Base-by-base conservation (phyloP, 2,329 filamentous ascomycete genomes). In the Akanthomyces muscarius region DNA sequence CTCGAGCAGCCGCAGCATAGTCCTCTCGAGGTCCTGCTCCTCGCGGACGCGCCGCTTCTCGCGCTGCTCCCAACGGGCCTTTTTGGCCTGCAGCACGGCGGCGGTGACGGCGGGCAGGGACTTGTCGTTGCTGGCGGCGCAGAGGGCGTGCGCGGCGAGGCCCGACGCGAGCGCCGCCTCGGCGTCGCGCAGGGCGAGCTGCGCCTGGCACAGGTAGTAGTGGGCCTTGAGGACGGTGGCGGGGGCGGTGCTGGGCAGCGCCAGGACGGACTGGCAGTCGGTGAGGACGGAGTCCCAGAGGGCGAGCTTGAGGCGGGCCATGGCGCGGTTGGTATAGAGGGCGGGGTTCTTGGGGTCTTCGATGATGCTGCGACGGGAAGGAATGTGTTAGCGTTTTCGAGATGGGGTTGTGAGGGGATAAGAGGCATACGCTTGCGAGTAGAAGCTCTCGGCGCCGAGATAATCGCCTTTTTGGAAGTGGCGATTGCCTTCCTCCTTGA, bases 281-380 rank as follows among this genome's bases (percentile, higher is more conserved):
- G 86, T 80, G 66, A 95, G 88, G 55, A 89, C 92, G 11, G 82
- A 86, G 36, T 90, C 83, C 85, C 89, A 96, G 69, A 86, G 81
- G 65, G 83, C 78, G 25, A 96, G 83, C 76, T 89, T 90, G 64
- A 95, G 81, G 47, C 92, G 86, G 4, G 89, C 87, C 77, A 97
- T 89, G 58, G 92, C 91, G 61, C 93, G 90, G 77, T 97, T 98
- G 45, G 92, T 94, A 77, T 92, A 97, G 57, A 97, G 83, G 36
- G 89, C 81, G 1, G 89, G 86, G 72, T 96, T 95, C 62, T 80
- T 83, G 4, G 90, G 83, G 75, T 96, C 91, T 72, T 87, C 86
- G 69, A 90, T 86, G 69, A 97, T 92, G 47, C 88, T 91, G 68
- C 36, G 47, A 30, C 23, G 51, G 10, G 10, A 21, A 21, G 21